These are phyloP conservation scores for Infundibulicybe gibba DNA, from an alignment of 768 basidiomycete species.

Conservation along the genomic window DNA sequence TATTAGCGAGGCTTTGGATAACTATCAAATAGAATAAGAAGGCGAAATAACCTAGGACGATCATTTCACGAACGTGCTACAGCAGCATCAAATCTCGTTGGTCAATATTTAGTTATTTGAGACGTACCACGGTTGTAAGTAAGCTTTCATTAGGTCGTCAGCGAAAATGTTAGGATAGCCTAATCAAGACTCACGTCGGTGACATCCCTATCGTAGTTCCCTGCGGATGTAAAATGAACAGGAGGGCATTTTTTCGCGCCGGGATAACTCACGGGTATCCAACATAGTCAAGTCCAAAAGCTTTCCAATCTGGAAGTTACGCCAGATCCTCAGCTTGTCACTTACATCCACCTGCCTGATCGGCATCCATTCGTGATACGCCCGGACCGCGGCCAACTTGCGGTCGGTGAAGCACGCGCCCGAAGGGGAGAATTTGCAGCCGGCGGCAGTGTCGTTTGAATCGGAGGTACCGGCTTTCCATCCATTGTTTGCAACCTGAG, in stretches of 20 bases:
- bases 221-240: constrained; percentile 11
- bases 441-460: constrained; percentile 47
- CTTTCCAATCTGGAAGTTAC: constrained; percentile 61
- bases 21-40: constrained; percentile 20
- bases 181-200: constrained; percentile 39
- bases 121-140: constrained; percentile 48
- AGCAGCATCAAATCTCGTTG: background rate
- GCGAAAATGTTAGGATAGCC: background rate
- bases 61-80: constrained; percentile 3
- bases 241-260: background rate
- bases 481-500: constrained; percentile 48
- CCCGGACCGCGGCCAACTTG: constrained; percentile 54
- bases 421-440: constrained; percentile 49
- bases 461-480: constrained; percentile 57
- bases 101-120: background rate
- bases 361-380: constrained; percentile 63
- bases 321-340: constrained; percentile 58
- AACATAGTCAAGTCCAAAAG: constrained; percentile 59
- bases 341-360: constrained; percentile 52
- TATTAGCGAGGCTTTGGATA: constrained; percentile 38
- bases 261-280: constrained; percentile 43
- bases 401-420: constrained; percentile 58
- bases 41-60: constrained; percentile 5
- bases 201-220: constrained; percentile 53
- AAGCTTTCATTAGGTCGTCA: constrained; percentile 21